These are phyloP conservation scores for Circinella umbellata DNA, from an alignment of 371 early-diverging fungal species.

Conservation along the genomic window DNA sequence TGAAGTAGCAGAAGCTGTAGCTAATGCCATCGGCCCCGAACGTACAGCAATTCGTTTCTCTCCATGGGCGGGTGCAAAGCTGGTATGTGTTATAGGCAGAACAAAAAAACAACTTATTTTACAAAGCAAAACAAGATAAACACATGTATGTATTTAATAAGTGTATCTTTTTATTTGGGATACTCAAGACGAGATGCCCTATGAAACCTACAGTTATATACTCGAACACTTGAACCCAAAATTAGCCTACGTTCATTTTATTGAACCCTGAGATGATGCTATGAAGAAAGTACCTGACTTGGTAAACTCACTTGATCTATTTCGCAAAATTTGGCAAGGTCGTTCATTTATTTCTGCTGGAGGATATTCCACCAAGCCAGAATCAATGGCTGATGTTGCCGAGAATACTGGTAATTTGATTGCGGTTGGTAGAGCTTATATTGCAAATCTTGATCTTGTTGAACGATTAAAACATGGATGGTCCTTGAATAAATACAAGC, in stretches of 20 bases:
- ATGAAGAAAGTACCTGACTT: slow-evolving; percentile 1
- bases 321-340: slow-evolving; percentile 30
- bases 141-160: too few species aligned
- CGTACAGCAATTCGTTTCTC: slow-evolving; percentile 24
- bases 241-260: slow-evolving; percentile 40
- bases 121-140: too few species aligned
- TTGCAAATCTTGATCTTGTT: too few species aligned
- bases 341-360: too few species aligned
- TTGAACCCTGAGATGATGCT: slow-evolving; percentile 31
- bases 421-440: too few species aligned
- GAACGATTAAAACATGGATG: too few species aligned
- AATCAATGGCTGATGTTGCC: too few species aligned
- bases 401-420: too few species aligned
- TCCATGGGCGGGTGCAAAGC: slow-evolving; percentile 20
- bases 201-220: slow-evolving; percentile 37
- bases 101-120: too few species aligned
- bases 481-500: too few species aligned
- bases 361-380: too few species aligned
- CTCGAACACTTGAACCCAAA: slow-evolving; percentile 25
- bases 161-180: slow-evolving; percentile 7
- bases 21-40: slow-evolving; percentile 16
- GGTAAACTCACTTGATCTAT: slow-evolving; percentile 26
- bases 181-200: slow-evolving; percentile 34
- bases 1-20: slow-evolving; percentile 47
- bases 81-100: neutral